Evolutionary conservation across 768 basidiomycete species (phyloP), one percentile per base, ranked within the genome.

Genomic region (Panaeolus cyanescens): DNA sequence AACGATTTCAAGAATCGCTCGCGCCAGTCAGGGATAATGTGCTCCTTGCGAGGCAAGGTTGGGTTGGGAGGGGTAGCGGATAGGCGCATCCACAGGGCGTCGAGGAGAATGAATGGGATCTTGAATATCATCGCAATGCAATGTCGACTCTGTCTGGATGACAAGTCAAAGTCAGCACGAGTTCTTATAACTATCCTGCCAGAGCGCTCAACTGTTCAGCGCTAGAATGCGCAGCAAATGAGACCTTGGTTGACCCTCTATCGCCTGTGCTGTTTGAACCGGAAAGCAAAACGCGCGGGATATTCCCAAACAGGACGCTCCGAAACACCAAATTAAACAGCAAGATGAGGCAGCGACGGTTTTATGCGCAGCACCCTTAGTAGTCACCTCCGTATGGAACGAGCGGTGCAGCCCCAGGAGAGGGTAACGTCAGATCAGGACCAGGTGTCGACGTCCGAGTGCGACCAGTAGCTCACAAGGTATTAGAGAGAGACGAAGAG

Each of bases 51-150:
- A 1, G 71, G 65, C 1, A 60, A 55, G 2, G 71, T 68, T n/a
- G 66, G 68, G 34, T 78, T 78, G 2, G 71, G 80, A 2, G 78
- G 76, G 32, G 71, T 77, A 37, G 72, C 72, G n/a, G 72, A 72
- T 37, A 77, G 62, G 39, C 70, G 71, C 74, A 80, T 79, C 57
- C 72, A 73, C 39, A 78, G 33, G 10, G 74, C 75, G 19, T 77
- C 70, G 6, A 68, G 40, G 25, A 79, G 60, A 30, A 75, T 67
- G 62, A 80, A 64, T 2, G 77, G 78, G 9, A 80, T 62, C 37
- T 76, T 79, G 45, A 72, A 36, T 59, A 77, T 66, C 32, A 69
- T 63, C 67, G 71, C 68, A 17, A 30, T 19, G 1, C 22, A 22
- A 37, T 17, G 34, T 3, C 20, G 34, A 12, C 5, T 25, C 2